Evolutionary conservation across 1,284 basidiomycete species (phyloP), one percentile per base, ranked within the genome.

Genomic region (Ustilago tritici): DNA sequence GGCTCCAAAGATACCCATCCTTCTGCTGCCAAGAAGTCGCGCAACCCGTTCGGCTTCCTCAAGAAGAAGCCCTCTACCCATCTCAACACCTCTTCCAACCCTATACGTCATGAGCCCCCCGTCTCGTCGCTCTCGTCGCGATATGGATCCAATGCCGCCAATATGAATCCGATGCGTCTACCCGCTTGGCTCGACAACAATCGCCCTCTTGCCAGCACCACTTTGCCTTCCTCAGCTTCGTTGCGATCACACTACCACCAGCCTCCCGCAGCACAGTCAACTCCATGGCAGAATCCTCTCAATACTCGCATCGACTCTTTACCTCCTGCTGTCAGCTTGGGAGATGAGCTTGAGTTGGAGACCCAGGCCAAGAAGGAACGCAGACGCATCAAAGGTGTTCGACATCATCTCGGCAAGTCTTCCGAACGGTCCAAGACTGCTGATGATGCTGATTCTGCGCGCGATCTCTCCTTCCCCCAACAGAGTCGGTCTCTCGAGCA

Each of bases 41-140:
- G 80, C 65, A 82, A 82, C 35, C 81, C 81, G 1, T 79, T 82
- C 36, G 70, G 74, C 35, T 82, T 82, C 56, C 66, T 82, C 36
- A 79, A 78, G 32, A 82, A 82, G 72, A 82, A 82, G 67, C 41
- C 67, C 11, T 70, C 76, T 6, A 52, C 65, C 34, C 58, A 73
- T 15, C 59, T 65, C 49, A 63, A 63, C n/a, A 52, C 56, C 31
- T 64, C 75, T 19, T 56, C 57, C 50, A 54, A 56, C 19, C 67
- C 52, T 40, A 68, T 71, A 31, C 74, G 74, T 9, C 54, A 56
- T 23, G 74, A 76, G 28, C 41, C 65, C 19, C 74, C 76, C 3
- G 17, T 59, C 56, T 49, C 68, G 6, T 71, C 71, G 31, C 76
- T 74, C 28, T 73, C 76, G 7, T 74, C 71, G 28, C 68, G 70